Evolutionary conservation across 139 green algal species (phyloP).

Genomic region (Micractinium sp.): DNA sequence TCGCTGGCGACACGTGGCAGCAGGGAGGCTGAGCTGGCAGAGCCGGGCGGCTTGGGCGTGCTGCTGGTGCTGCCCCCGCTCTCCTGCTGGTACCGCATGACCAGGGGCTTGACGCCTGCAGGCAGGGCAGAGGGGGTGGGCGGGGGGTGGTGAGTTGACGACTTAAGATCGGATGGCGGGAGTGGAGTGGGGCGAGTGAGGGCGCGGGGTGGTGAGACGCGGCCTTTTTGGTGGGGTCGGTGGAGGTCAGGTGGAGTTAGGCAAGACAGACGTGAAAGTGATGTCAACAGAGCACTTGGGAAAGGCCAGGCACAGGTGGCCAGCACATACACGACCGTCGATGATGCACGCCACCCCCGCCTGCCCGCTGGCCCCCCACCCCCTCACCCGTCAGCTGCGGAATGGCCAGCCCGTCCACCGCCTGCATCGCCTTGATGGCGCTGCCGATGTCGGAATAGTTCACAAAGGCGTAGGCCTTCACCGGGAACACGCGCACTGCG

Average conservation of each 20-base stretch:
- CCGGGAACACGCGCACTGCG: constrained; percentile 75
- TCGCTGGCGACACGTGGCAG: constrained; percentile 24
- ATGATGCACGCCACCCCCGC: neutral
- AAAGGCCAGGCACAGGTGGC: neutral
- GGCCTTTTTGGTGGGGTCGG: neutral
- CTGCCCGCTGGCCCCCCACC: too few relatives aligned
- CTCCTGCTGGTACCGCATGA: constrained; percentile 79
- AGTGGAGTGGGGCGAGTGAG: too few relatives aligned
- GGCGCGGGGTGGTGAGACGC: too few relatives aligned
- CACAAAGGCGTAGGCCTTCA: constrained; percentile 85
- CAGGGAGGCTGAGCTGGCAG: neutral
- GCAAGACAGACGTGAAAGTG: neutral
- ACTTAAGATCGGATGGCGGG: too few relatives aligned
- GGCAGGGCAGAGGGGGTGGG: neutral
- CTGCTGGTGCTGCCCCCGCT: neutral
- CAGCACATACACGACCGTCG: neutral
- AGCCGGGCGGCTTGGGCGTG: constrained; percentile 27
- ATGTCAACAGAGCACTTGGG: neutral
- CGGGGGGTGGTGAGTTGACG: neutral
- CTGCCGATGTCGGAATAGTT: constrained; percentile 67
- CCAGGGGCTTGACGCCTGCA: constrained; percentile 63
- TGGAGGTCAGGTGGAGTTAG: too few relatives aligned
- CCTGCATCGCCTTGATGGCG: constrained; percentile 58
- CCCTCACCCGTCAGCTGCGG: constrained; percentile 57
- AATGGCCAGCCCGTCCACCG: constrained; percentile 67